Base-by-base conservation (phyloP, 495 filamentous ascomycete genomes). In the Lasiosphaeriaceae sp. region DNA sequence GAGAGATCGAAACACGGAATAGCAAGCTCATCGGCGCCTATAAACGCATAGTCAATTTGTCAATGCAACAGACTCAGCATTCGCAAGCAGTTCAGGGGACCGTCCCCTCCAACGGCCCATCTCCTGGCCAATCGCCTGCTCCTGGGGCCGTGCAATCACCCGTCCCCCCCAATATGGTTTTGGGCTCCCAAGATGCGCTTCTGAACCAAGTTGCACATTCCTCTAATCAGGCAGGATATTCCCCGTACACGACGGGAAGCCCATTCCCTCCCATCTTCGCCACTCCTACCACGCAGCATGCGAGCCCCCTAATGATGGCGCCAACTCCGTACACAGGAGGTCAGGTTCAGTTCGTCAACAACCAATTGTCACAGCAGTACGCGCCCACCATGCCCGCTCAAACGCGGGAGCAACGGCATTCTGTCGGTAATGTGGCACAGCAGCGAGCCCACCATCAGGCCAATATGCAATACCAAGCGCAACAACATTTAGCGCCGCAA, bases 1-100 rank as follows among this genome's bases (percentile, higher is more conserved):
- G 16, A 24, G 59, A 53, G n/a, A 59, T 55, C n/a, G 55, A 58
- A 23, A 52, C 17, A 6, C 55, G 52, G 3, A 63, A 64, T 12
- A 19, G 11, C 3, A 3, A 12, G 11, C 51, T 60, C 20, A 60
- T 60, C n/a, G 16, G 14, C 8, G 23, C n/a, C 14, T 67, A 63
- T 35, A 56, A 31, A 16, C 2, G 3, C 0, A 39, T 55, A 9
- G 21, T 57, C 19, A 31, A 26, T 9, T 23, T 52, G 45, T 49
- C 47, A 21, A 9, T 47, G 19, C 26, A 54, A 23, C 24, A 23
- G 17, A 8, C 31, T n/a, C 48, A 14, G 31, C 50, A 24, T 21
- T 31, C 22, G 20, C 31, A 52, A 50, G 53, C 20, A 20, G 11
- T 12, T 47, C 59, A 22, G 23, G 31, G 24, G 20, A 51, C 35